Evolutionary conservation across 148 eudicot species (phyloP), one percentile per base, ranked within the genome.

Genomic region (Simmondsia chinensis): DNA sequence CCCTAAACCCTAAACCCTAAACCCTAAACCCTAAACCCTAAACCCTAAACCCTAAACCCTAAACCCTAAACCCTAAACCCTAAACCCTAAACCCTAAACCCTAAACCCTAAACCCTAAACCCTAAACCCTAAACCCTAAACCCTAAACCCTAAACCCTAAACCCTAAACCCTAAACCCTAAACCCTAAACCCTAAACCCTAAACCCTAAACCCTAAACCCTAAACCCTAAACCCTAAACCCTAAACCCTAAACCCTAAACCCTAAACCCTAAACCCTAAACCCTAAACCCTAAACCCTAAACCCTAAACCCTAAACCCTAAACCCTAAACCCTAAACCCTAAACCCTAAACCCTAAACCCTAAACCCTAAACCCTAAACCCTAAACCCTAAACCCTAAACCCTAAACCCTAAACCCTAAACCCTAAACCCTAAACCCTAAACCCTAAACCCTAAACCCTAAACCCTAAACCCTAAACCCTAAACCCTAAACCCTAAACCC

Each of bases 331-430:
- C 56, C 56, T 36, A 52, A 52, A 52, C 33, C 56, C 56, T 46
- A 38, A 54, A 54, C 42, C 59, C 59, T 49, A 42, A 54, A 54
- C 38, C 56, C 56, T 46, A 38, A 52, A 52, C 38, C 56, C 56
- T 37, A 26, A 46, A 46, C 50, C 50, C 30, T 24, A 46, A 27
- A 29, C 50, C 50, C 30, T 24, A 46, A 48, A 22, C 53, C 53
- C 24, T 18, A 46, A 46, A 29, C 50, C 50, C 30, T 24, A 46
- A 46, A 29, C 50, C 50, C 30, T 24, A 46, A 46, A 29, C 50
- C 50, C 30, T 24, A 46, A 46, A 29, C 50, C 50, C 30, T 24
- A 46, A 46, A 29, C 50, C 50, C 30, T 24, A 46, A 27, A 46
- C 33, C 50, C 50, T 30, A 15, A n/a, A 46, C 28, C 19, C 50